Evolutionary conservation across 768 basidiomycete species (phyloP).

Genomic region (Pilatotrama ljubarskyi): DNA sequence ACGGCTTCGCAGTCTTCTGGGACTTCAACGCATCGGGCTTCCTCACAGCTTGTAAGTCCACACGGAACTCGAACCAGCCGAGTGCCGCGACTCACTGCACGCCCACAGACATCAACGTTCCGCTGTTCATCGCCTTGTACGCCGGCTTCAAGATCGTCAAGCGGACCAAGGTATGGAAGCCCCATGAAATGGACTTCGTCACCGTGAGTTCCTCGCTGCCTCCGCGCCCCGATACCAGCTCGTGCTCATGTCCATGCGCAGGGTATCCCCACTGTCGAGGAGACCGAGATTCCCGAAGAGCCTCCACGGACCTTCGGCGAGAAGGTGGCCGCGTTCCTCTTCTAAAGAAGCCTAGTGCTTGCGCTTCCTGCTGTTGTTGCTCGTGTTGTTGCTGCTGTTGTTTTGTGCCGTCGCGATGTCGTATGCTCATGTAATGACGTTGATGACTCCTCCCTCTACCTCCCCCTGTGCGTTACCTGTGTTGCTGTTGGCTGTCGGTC

Average conservation of each 20-base stretch:
- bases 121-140: conserved; percentile 49
- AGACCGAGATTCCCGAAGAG: conserved; percentile 58
- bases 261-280: conserved; percentile 67
- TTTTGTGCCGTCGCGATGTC: not conserved
- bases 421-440: conserved; percentile 5
- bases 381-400: not conserved
- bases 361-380: not conserved
- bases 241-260: not conserved
- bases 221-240: not conserved
- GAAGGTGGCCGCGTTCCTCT: conserved; percentile 51
- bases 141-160: conserved; percentile 45
- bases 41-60: conserved; percentile 43
- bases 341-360: conserved; percentile 38
- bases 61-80: not conserved
- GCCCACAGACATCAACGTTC: conserved; percentile 43
- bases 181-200: conserved; percentile 69
- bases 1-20: conserved; percentile 63
- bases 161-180: conserved; percentile 48
- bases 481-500: not conserved
- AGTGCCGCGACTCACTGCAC: conserved; percentile 9
- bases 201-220: conserved; percentile 32
- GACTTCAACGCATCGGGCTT: conserved; percentile 55
- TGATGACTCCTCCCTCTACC: not conserved
- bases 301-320: conserved; percentile 52
- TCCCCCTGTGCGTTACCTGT: not conserved